Evolutionary conservation across 2,329 filamentous ascomycete genomes (phyloP).

Genomic region (Penicillium sp.): DNA sequence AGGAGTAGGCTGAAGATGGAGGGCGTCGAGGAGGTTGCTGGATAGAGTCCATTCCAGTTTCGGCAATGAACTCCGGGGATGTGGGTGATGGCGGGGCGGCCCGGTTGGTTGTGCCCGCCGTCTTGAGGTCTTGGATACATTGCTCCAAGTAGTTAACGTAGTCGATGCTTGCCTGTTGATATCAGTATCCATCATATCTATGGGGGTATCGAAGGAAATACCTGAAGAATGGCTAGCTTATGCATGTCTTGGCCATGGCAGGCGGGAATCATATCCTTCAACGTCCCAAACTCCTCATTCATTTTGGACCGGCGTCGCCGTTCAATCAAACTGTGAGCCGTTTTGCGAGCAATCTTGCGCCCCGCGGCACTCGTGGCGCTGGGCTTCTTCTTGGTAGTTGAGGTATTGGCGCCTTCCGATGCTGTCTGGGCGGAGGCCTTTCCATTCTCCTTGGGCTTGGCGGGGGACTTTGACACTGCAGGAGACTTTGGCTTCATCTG

Average conservation of each 20-base stretch:
- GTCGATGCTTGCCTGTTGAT: conserved; percentile 79
- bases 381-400: conserved; percentile 68
- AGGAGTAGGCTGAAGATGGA: conserved; percentile 26
- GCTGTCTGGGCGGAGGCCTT: conserved; percentile 17
- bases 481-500: conserved; percentile 78
- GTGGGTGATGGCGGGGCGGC: conserved; percentile 35
- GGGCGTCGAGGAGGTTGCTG: conserved; percentile 9
- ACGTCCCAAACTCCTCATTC: conserved; percentile 94
- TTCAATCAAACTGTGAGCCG: conserved; percentile 93
- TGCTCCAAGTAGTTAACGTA: conserved; percentile 92
- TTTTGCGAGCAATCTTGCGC: conserved; percentile 93
- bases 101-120: conserved; percentile 33
- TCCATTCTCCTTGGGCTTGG: conserved; percentile 26
- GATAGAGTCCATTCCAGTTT: conserved; percentile 11
- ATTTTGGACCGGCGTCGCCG: conserved; percentile 87
- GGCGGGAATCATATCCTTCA: conserved; percentile 94
- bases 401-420: conserved; percentile 22
- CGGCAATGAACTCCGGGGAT: conserved; percentile 33
- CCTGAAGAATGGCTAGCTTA: conserved; percentile 92
- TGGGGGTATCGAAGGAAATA: conserved; percentile 36
- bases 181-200: neutral
- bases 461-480: conserved; percentile 42
- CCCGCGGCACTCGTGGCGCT: conserved; percentile 77
- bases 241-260: conserved; percentile 96
- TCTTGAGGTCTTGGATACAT: conserved; percentile 78